phyloP scores from a whole-genome alignment of 495 filamentous ascomycete genomes.

The Daldinia childiae region DNA sequence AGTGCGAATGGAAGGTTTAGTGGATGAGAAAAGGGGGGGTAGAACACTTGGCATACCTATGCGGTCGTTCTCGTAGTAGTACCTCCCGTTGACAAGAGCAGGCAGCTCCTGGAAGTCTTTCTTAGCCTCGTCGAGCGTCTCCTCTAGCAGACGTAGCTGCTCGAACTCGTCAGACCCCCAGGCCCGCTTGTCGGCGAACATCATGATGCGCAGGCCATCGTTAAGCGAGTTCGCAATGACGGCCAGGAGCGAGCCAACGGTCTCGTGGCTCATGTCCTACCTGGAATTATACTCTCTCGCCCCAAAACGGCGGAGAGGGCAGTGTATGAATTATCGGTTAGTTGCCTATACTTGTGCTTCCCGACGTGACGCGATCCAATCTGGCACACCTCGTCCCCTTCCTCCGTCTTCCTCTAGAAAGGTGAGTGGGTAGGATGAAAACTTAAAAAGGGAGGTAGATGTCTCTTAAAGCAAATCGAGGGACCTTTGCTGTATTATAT shows the following conservation, averaged over 20 bases:
- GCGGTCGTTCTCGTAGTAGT: conserved; percentile 60
- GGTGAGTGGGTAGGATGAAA: not conserved
- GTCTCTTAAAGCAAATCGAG: not conserved
- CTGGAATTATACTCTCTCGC: conserved; percentile 8
- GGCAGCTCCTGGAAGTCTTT: conserved; percentile 62
- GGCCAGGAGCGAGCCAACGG: conserved; percentile 60
- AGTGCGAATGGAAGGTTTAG: not conserved
- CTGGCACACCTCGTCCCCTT: not conserved
- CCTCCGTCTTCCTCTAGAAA: conserved; percentile 1
- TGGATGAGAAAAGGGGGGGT: not conserved
- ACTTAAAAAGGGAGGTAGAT: not conserved
- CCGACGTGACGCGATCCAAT: no score
- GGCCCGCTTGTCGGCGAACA: conserved; percentile 61
- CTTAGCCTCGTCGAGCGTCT: conserved; percentile 60
- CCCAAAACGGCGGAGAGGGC: conserved; percentile 5
- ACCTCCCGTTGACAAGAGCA: conserved; percentile 55
- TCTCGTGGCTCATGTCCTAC: conserved; percentile 52
- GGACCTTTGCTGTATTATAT: not conserved
- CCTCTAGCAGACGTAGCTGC: conserved; percentile 57
- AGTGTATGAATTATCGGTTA: not conserved
- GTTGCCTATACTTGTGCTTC: not conserved
- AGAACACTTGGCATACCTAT: conserved; percentile 47
- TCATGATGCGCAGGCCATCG: conserved; percentile 56
- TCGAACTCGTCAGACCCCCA: conserved; percentile 62
- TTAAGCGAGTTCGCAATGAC: conserved; percentile 56